These are phyloP conservation scores for Hypomyces rosellus DNA, from an alignment of 2,329 filamentous ascomycete species.

Conservation along the genomic window DNA sequence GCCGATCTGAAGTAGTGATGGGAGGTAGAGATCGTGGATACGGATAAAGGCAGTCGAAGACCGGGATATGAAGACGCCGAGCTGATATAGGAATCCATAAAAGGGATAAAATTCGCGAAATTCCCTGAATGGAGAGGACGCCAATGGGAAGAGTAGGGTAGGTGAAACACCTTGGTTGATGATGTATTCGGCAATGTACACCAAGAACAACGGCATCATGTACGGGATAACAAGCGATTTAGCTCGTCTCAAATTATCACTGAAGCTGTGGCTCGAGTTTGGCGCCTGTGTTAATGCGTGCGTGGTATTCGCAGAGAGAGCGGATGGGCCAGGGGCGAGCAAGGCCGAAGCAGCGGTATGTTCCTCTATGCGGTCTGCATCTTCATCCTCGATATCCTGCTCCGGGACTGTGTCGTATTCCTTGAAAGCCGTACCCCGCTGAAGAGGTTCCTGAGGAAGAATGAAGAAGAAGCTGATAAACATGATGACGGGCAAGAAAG, in stretches of 20 bases:
- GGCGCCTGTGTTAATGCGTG: constrained; percentile 21
- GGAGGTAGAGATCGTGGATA: constrained; percentile 73
- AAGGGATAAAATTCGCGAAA: constrained; percentile 90
- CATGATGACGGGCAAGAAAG: constrained; percentile 76
- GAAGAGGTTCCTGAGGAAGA: constrained; percentile 62
- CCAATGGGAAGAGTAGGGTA: constrained; percentile 78
- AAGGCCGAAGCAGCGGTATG: constrained; percentile 42
- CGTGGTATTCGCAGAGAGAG: constrained; percentile 13
- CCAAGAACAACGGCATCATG: constrained; percentile 86
- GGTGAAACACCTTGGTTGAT: constrained; percentile 95
- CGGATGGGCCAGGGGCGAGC: constrained; percentile 37
- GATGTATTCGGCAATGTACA: constrained; percentile 94
- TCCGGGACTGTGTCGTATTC: constrained; percentile 50
- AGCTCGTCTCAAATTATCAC: constrained; percentile 57
- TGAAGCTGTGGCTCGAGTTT: constrained; percentile 12
- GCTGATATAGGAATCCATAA: constrained; percentile 90
- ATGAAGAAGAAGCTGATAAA: constrained; percentile 78
- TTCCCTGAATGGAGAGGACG: constrained; percentile 67
- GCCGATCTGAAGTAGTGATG: constrained; percentile 71
- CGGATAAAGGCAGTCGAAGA: constrained; percentile 85
- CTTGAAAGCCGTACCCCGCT: constrained; percentile 34
- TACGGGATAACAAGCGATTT: constrained; percentile 65
- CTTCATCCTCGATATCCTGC: constrained; percentile 32
- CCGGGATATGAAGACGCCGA: constrained; percentile 90
- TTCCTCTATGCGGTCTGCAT: constrained; percentile 26